Evolutionary conservation across 805 yeast genomes (phyloP), one percentile per base, ranked within the genome.

Genomic region (Starmerella bombicola): DNA sequence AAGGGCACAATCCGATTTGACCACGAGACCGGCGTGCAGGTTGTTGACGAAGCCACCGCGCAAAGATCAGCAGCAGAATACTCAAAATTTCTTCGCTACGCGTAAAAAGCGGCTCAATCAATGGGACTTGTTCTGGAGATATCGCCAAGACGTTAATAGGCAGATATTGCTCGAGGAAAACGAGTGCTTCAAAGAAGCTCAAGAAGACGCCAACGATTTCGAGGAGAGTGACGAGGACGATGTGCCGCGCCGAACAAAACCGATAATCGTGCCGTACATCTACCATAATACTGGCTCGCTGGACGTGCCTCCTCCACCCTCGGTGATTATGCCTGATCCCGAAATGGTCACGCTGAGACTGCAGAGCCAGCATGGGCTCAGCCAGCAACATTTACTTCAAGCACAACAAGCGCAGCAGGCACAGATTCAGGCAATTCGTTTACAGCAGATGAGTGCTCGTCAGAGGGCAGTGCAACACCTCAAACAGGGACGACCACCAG

Each of bases 51-150:
- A 40, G 30, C 40, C 25, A 52, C 55, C 10, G 53, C 56, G 19
- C 53, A 52, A 38, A 29, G 33, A 17, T 46, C 55, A 3, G 55
- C 51, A n/a, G 25, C 41, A 13, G 49, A 52, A 41, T 50, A 47
- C 45, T 42, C 49, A 20, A 12, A 36, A 37, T 57, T 48, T 33
- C 37, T 62, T 16, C 52, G 51, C 23, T 30, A 19, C n/a, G 42
- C 55, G 66, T n/a, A 29, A 35, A n/a, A 38, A 38, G 31, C 54
- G 67, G 19, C 38, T 44, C 16, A 38, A 43, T 33, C 43, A 48
- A 41, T 63, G 65, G 65, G 41, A 48, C 20, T 41, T 45, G 23
- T 62, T 51, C 49, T 63, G 66, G 66, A 35, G 37, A 26, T 41
- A 48, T 45, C 39, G 55, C 22, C 39, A 41, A 28, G 44, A 38